Evolutionary conservation across 1,284 basidiomycete genomes (phyloP), one percentile per base, ranked within the genome.

Genomic region (Ustilago curta): DNA sequence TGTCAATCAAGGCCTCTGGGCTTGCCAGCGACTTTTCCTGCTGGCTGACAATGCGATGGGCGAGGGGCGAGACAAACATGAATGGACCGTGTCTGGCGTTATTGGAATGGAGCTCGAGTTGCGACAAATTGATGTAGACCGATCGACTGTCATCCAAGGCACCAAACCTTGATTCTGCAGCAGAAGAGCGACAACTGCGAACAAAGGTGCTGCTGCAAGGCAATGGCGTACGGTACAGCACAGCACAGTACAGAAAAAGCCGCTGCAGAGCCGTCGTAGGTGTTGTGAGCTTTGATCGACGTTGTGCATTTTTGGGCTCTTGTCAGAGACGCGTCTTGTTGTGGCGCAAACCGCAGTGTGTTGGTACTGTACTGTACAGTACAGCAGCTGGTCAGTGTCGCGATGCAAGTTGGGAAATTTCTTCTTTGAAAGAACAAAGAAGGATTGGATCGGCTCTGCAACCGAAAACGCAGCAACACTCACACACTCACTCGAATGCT

Each of bases 71-170:
- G 19, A 37, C 48, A 50, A 50, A 50, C 19, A 50, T 37, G n/a
- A n/a, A n/a, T n/a, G 48, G 48, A 49, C 48, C 9, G 29, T n/a
- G 43, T 23, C 16, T 23, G 43, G 21, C 48, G 29, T 51, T n/a
- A n/a, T n/a, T 21, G 53, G 43, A 52, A 59, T 44, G 49, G 37
- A 43, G 47, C 31, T 42, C 29, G 39, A 29, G 35, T 25, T 37
- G 37, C 29, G 25, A 48, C 52, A 59, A 25, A 64, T 56, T 52
- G 67, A 70, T 60, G 53, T 63, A 60, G 27, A 50, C 40, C 67
- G 40, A 63, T 59, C 42, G 60, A 56, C 45, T 29, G 66, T 49
- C 54, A 23, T 37, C 21, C 37, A 31, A 40, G 25, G 11, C 11
- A 16, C 9, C 35, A 37, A 14, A 12, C 35, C 3, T 37, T 37